Evolutionary conservation across 1,284 basidiomycete species (phyloP), one percentile per base, ranked within the genome.

Genomic region (Meripilus lineatus): DNA sequence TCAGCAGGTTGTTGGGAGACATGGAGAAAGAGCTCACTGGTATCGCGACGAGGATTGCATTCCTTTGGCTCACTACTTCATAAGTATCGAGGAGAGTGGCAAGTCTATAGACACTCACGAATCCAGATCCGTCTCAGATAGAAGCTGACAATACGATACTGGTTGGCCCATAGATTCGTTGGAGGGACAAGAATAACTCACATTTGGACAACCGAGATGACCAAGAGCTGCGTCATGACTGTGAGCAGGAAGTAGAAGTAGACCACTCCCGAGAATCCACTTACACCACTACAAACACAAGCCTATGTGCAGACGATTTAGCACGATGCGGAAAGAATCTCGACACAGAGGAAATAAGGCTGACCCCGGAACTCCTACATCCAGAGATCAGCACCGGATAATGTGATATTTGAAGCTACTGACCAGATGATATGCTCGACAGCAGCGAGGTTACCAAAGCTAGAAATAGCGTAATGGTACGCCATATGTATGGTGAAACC

Each of bases 331-430:
- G 33, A 20, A 25, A 7, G 24, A n/a, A 24, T n/a, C 10, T 30
- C 5, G 17, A 17, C n/a, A 35, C 4, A n/a, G 11, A 34, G n/a
- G 14, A 26, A 23, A 7, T 30, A 25, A 26, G 22, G 30, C 42
- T 25, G 20, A 44, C 42, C 3, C 42, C 42, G 6, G 33, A 33
- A 22, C 42, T 44, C 42, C 42, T 44, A 21, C 25, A 44, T 15
- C n/a, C n/a, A n/a, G n/a, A n/a, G 32, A 24, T 18, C 22, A 20
- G 18, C 21, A n/a, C 13, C n/a, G 13, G 15, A 32, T 21, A 32
- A 7, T 42, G 17, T 18, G 18, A 33, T 13, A 32, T 17, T 24
- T n/a, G 11, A 4, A 32, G 11, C 26, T 5, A 34, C 41, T 5
- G 22, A 42, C 41, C 41, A 42, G 15, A 42, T 17, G 17, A 42